These are phyloP conservation scores for Paramecium bursaria DNA, from an alignment of 73 alveolate genomes.

Conservation along the genomic window DNA sequence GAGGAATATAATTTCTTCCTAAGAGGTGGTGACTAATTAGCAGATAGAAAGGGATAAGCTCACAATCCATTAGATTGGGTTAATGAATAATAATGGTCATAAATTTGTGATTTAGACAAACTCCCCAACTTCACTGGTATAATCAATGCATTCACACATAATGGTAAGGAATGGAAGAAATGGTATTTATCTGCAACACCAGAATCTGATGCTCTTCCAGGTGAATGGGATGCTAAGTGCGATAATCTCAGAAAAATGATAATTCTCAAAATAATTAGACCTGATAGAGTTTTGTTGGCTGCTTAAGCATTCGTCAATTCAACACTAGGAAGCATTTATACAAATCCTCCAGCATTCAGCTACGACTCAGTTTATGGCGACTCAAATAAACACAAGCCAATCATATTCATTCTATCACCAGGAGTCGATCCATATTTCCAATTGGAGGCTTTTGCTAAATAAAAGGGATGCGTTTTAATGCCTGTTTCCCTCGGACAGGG, in stretches of 20 bases:
- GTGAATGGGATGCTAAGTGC: conserved; percentile 99
- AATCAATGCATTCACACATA: conserved; percentile 85
- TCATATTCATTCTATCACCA: conserved; percentile 96
- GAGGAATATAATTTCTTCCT: conserved; percentile 98
- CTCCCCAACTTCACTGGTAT: conserved; percentile 91
- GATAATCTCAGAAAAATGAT: conserved; percentile 91
- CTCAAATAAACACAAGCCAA: conserved; percentile 88
- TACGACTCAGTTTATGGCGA: conserved; percentile 93
- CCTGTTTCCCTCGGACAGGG: conserved; percentile 91
- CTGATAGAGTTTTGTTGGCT: conserved; percentile 98
- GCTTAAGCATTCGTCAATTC: conserved; percentile 89
- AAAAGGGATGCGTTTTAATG: conserved; percentile 70
- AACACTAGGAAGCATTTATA: conserved; percentile 95
- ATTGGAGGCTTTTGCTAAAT: conserved; percentile 77
- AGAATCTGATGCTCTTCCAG: conserved; percentile 97
- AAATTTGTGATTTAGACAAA: conserved; percentile 91
- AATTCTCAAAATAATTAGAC: conserved; percentile 97
- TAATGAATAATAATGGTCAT: conserved; percentile 89
- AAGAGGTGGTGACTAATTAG: conserved; percentile 88
- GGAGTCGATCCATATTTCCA: conserved; percentile 98
- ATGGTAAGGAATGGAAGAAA: conserved; percentile 98
- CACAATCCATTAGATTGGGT: conserved; percentile 93
- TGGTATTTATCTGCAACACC: conserved; percentile 98
- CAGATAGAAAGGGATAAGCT: conserved; percentile 84
- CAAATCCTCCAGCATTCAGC: conserved; percentile 94